Base-by-base conservation (phyloP, 805 yeast genomes). In the Alloascoidea africana region DNA sequence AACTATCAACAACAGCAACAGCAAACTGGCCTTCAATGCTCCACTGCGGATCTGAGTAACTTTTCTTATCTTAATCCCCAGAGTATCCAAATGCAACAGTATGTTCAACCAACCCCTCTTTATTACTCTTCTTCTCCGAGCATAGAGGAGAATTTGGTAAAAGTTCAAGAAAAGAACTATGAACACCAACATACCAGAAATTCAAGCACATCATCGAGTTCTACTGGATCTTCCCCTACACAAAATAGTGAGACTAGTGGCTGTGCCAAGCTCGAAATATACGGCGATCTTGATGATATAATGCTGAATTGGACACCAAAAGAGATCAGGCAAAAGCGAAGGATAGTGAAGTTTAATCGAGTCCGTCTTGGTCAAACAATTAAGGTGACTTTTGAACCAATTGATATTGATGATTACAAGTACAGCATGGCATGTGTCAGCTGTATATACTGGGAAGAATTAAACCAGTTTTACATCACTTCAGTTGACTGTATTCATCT, bases 401-500 rank as follows among this genome's bases (percentile, higher is more conserved):
- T 60, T 33, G 36, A 53, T 33, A 53, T 54, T 18, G 48, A 57
- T 43, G 50, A 66, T 35, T 60, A 64, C 48, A 38, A 54, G 33
- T 48, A 56, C 1, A 59, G 62, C 3, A 58, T 58, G 36, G 65
- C 72, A 5, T 67, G 71, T 14, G 62, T 76, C 14, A 65, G 74
- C 14, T 77, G 85, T 49, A 73, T 76, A 23, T 63, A 60, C 49
- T 73, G 80, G 76, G 54, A 57, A 32, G 71, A 66, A 35, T 55
- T 60, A n/a, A 51, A 54, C n/a, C 55, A 63, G 41, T 65, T 60
- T 48, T 72, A 63, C 39, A 73, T 76, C 18, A 77, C 85, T 0
- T 69, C 78, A 2, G 84, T 76, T 14, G 85, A 77, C 50, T 61
- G 76, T 33, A 70, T 77, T 14, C 50, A 62, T 15, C 52, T 77